Conservation (phyloP, 345 rosid species). For the Raphanus raphanistrum region DNA sequence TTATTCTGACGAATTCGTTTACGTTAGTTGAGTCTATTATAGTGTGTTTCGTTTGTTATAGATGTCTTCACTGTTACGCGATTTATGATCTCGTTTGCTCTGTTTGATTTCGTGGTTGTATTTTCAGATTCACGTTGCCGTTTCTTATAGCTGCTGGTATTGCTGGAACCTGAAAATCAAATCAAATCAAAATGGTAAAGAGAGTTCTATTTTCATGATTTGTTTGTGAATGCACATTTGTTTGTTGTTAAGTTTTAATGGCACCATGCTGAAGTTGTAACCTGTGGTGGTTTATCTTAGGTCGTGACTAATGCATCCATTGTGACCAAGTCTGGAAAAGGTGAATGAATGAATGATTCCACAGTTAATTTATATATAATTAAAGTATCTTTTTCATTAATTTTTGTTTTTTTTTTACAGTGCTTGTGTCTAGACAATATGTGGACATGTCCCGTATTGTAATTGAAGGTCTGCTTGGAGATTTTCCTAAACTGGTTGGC, state of each 20-base stretch:
- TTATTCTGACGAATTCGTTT: conserved; percentile 18
- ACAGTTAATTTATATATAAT: not conserved
- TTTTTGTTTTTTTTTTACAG: conserved; percentile 42
- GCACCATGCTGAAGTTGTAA: conserved; percentile 11
- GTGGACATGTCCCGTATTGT: conserved; percentile 94
- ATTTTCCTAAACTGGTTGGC: conserved; percentile 96
- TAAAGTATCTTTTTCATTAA: not conserved
- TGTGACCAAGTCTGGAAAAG: conserved; percentile 89
- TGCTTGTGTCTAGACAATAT: conserved; percentile 92
- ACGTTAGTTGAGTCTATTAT: not conserved
- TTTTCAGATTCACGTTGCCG: conserved; percentile 24
- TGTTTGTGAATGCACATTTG: not conserved
- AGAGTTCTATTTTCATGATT: not conserved
- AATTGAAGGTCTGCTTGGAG: conserved; percentile 97
- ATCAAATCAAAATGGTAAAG: conserved; percentile 37
- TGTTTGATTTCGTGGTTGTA: not conserved
- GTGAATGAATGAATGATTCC: conserved; percentile 36
- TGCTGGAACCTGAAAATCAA: conserved; percentile 18
- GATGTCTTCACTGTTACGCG: conserved; percentile 15
- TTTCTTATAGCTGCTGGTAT: conserved; percentile 8
- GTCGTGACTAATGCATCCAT: conserved; percentile 33
- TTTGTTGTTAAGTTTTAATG: not conserved
- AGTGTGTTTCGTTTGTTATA: not conserved
- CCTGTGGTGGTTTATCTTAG: conserved; percentile 33
- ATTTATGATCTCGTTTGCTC: conserved; percentile 19